Base-by-base conservation (phyloP, 2,329 filamentous ascomycete species). In the Exutisphaerella laricina region DNA sequence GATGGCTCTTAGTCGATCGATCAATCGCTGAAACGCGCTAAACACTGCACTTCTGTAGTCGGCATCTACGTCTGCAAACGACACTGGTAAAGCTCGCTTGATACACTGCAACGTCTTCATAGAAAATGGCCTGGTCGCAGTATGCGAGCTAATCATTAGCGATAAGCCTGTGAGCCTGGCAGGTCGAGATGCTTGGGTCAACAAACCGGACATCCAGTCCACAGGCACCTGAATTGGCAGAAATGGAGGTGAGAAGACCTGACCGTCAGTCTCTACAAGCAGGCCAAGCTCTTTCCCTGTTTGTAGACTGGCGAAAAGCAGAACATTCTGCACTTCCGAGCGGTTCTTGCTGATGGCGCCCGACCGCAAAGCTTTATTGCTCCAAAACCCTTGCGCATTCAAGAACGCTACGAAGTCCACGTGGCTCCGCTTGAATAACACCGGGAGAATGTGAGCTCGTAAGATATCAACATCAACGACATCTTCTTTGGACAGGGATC, bases 31-130 rank as follows among this genome's bases (percentile, higher is more conserved):
- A 2, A 84, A 79, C 49, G 85, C 77, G 17, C 80, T 80, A 18
- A 90, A 73, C 1, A 94, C 73, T 54, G 94, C 87, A 45, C 89
- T 84, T 43, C 92, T 80, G 52, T 89, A 84, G 56, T 90, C 88
- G 4, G 90, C 82, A 60, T 96, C 88, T 0, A 85, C 80, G 50
- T 96, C 89, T 3, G 87, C 79, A 59, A 94, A 84, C 50, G 90
- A 79, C 12, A 82, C 76, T 1, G 77, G 73, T 3, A 97, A 66
- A 45, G 86, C 79, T 23, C 69, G 71, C 40, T 73, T 73, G 2
- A 97, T 68, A 9, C 84, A 72, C 3, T 67, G 62, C 2, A 96
- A 70, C 0, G 82, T 75, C 7, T 69, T 72, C 0, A 66, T 57
- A 0, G 82, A 82, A 39, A 94, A 81, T 1, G 88, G 84, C 39